A percentile compares a stretch with the other conserved stretches of the same genome.
phyloP scores from a whole-genome alignment of 2,329 filamentous ascomycete species.

The Trichophyton rubrum region DNA sequence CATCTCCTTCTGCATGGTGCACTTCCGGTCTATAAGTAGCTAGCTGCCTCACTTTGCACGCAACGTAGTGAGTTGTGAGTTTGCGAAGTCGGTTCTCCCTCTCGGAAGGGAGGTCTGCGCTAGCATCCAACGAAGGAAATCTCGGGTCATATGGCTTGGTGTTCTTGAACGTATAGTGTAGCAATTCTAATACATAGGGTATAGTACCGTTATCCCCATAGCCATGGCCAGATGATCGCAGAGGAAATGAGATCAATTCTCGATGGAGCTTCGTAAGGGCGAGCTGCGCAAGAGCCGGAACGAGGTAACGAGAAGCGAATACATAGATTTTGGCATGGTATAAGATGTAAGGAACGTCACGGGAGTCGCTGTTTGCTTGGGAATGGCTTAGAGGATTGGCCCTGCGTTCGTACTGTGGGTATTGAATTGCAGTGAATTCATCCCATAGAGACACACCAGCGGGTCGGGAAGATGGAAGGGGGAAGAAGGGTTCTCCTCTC shows the following conservation, averaged over 20 bases:
- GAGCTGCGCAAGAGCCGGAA: slow-evolving; percentile 29
- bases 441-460: slow-evolving; percentile 28
- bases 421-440: slow-evolving; percentile 27
- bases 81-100: slow-evolving; percentile 31
- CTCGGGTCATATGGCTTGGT: slow-evolving; percentile 31
- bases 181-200: slow-evolving; percentile 26
- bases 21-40: slow-evolving; percentile 20
- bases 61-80: slow-evolving; percentile 30
- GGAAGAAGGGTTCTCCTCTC: slow-evolving; percentile 19
- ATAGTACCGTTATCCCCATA: slow-evolving; percentile 18
- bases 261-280: slow-evolving; percentile 30
- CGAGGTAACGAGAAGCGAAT: slow-evolving; percentile 32
- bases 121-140: slow-evolving; percentile 22
- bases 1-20: background rate
- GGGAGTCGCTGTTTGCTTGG: slow-evolving; percentile 7
- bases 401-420: slow-evolving; percentile 19
- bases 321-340: slow-evolving; percentile 35
- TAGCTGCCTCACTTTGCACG: slow-evolving; percentile 30
- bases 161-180: slow-evolving; percentile 29
- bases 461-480: slow-evolving; percentile 18
- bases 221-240: slow-evolving; percentile 10
- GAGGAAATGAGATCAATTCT: slow-evolving; percentile 24
- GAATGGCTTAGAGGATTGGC: slow-evolving; percentile 3
- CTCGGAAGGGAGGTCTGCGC: slow-evolving; percentile 16
- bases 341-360: slow-evolving; percentile 24